Conservation (phyloP, 805 yeast species). For the Hemisphaericaspora nanyangensis region DNA sequence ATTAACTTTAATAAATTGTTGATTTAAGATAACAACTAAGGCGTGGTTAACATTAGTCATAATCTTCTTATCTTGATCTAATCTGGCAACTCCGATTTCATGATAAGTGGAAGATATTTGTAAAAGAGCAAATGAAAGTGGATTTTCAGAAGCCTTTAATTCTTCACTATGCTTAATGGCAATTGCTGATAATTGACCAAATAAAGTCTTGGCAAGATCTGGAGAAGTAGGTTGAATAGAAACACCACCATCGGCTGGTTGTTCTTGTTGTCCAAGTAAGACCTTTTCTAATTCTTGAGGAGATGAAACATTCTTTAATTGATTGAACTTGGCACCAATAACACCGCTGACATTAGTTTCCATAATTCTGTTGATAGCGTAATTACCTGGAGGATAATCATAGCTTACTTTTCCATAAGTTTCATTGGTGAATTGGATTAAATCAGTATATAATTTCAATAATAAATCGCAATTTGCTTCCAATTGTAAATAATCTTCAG, state of each 20-base stretch:
- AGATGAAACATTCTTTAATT: slow-evolving; percentile 58
- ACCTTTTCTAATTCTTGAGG: slow-evolving; percentile 65
- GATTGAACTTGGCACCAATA: slow-evolving; percentile 51
- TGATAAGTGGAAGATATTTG: slow-evolving; percentile 54
- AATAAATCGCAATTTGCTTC: slow-evolving; percentile 66
- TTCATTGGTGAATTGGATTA: slow-evolving; percentile 37
- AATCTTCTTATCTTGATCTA: slow-evolving; percentile 65
- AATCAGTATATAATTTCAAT: slow-evolving; percentile 53
- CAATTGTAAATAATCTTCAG: slow-evolving; percentile 64
- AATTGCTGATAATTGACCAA: slow-evolving; percentile 63
- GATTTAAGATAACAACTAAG: slow-evolving; percentile 48
- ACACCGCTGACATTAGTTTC: slow-evolving; percentile 65
- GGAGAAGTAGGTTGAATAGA: slow-evolving; percentile 29
- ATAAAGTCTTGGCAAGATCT: slow-evolving; percentile 63
- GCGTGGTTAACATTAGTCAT: slow-evolving; percentile 56
- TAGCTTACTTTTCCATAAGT: slow-evolving; percentile 74
- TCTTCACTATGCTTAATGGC: slow-evolving; percentile 48
- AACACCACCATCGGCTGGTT: slow-evolving; percentile 14
- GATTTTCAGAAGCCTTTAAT: slow-evolving; percentile 41
- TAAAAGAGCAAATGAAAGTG: slow-evolving; percentile 52
- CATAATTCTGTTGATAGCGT: slow-evolving; percentile 47
- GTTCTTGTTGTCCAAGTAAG: slow-evolving; percentile 30
- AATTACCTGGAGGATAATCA: slow-evolving; percentile 72
- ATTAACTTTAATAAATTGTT: slow-evolving; percentile 57
- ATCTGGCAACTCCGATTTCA: slow-evolving; percentile 63